phyloP scores from a whole-genome alignment of 73 alveolate genomes.

The Tetrahymena malaccensis region DNA sequence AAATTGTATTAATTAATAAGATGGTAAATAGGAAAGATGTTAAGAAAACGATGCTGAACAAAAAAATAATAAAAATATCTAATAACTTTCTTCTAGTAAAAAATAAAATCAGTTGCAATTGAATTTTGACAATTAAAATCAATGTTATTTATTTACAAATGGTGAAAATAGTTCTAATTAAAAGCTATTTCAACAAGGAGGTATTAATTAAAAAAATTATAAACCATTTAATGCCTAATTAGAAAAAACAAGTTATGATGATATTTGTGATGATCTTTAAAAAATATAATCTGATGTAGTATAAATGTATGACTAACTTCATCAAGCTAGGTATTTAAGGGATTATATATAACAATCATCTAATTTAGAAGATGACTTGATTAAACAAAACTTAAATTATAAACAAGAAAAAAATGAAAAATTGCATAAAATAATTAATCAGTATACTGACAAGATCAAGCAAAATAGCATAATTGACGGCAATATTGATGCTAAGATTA shows the following conservation, averaged over 20 bases:
- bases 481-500: neutral
- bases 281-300: neutral
- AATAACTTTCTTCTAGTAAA: neutral
- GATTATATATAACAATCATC: neutral
- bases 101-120: too few species aligned
- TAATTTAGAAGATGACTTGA: neutral
- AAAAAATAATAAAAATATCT: too few species aligned
- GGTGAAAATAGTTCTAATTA: neutral
- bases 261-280: neutral
- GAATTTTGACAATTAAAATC: neutral
- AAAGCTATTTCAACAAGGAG: neutral
- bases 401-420: neutral
- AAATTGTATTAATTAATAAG: too few species aligned
- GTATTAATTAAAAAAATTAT: neutral
- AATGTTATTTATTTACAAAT: too few species aligned
- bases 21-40: neutral
- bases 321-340: neutral
- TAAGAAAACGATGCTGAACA: neutral
- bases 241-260: neutral
- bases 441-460: neutral
- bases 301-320: neutral
- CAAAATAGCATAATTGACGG: neutral
- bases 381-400: neutral
- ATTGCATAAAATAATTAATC: neutral
- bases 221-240: neutral